These are phyloP conservation scores for Aspergillus sp. DNA, from an alignment of 2,329 filamentous ascomycete genomes.

Conservation along the genomic window DNA sequence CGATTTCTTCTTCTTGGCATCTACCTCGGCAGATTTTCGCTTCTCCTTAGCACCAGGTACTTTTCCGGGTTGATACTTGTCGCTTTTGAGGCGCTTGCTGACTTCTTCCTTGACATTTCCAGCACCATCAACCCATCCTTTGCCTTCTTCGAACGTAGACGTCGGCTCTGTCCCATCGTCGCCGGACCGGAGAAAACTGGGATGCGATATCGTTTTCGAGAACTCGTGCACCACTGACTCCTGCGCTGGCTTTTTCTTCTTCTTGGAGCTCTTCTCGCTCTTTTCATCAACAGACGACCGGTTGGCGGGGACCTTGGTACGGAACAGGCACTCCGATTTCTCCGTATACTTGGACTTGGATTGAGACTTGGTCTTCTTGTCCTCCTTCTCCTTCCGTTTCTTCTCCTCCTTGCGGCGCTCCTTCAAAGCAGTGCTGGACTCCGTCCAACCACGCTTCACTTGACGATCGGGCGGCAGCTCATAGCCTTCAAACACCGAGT, in stretches of 20 bases:
- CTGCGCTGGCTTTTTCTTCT: constrained; percentile 59
- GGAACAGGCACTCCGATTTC: constrained; percentile 78
- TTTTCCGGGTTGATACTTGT: constrained; percentile 29
- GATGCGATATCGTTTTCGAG: constrained; percentile 76
- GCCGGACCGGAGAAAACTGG: constrained; percentile 70
- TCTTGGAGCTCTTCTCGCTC: constrained; percentile 52
- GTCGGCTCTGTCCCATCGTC: constrained; percentile 47
- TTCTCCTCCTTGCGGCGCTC: constrained; percentile 45
- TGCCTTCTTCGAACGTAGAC: constrained; percentile 72
- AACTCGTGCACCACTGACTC: constrained; percentile 84
- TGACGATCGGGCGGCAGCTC: constrained; percentile 71
- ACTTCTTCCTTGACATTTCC: constrained; percentile 63
- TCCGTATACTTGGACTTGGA: constrained; percentile 76
- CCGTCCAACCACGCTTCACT: constrained; percentile 87
- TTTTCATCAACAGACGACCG: constrained; percentile 33
- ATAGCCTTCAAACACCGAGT: constrained; percentile 62
- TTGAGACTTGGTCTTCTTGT: constrained; percentile 56
- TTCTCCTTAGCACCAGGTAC: constrained; percentile 31
- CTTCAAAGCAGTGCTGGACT: constrained; percentile 52
- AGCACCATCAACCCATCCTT: constrained; percentile 81
- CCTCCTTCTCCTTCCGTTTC: constrained; percentile 52
- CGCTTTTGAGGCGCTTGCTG: constrained; percentile 28
- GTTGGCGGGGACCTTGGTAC: constrained; percentile 70
- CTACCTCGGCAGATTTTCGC: constrained; percentile 14
- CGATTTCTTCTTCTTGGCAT: constrained; percentile 6